phyloP scores from a whole-genome alignment of 2,329 filamentous ascomycete species.

The Penicillium hesseltinei region DNA sequence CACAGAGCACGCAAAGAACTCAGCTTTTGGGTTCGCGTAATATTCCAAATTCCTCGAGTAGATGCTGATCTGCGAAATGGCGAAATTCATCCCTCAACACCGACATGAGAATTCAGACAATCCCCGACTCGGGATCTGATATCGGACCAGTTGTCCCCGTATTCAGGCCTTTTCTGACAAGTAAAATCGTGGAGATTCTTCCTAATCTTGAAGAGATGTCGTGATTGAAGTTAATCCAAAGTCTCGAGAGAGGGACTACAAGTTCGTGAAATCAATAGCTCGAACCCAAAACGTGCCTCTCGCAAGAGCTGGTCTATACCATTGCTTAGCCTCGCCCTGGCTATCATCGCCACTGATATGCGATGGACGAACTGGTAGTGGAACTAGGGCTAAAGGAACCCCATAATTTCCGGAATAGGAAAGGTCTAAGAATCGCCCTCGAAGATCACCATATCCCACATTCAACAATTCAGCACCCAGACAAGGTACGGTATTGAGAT shows the following conservation, averaged over 20 bases:
- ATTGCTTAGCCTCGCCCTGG: neutral
- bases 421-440: neutral
- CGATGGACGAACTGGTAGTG: neutral
- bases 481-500: neutral
- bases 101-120: neutral
- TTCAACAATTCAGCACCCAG: neutral
- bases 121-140: neutral
- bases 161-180: neutral
- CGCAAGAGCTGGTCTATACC: neutral
- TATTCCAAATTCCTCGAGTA: conserved; percentile 10
- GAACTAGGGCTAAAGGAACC: neutral
- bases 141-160: neutral
- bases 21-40: neutral
- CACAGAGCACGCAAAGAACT: conserved; percentile 16
- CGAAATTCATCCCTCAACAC: conserved; percentile 2
- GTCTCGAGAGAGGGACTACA: neutral
- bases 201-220: conserved; percentile 10
- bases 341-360: neutral
- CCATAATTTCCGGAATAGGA: neutral
- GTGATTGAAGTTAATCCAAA: conserved; percentile 8
- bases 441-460: neutral
- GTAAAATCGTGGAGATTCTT: neutral
- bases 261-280: conserved; percentile 6
- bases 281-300: neutral
- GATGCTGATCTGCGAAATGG: conserved; percentile 13